Conservation (phyloP, 305 asterid species). For the Solanum hybrid region DNA sequence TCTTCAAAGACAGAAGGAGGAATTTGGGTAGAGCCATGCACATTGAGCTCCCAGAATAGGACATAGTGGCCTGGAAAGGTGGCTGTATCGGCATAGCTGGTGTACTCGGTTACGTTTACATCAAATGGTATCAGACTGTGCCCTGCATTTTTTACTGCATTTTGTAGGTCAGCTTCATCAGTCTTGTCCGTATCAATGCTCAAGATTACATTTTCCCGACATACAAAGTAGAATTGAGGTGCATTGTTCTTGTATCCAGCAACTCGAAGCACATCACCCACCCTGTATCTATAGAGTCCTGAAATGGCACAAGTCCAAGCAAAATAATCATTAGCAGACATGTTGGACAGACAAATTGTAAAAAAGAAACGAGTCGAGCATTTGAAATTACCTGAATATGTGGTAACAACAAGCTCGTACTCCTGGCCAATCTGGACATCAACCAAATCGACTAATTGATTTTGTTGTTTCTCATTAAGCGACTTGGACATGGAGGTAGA, state of each 20-base stretch:
- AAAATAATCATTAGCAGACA: background rate
- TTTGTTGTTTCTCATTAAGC: slow-evolving; percentile 11
- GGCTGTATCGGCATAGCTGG: slow-evolving; percentile 15
- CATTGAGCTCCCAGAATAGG: slow-evolving; percentile 7
- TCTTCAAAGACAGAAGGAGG: slow-evolving; percentile 20
- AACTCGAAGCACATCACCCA: slow-evolving; percentile 21
- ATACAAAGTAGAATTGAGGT: slow-evolving; percentile 15
- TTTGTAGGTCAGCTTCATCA: slow-evolving; percentile 18
- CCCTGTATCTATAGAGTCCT: slow-evolving; percentile 18
- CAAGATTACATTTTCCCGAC: slow-evolving; percentile 12
- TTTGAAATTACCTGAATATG: slow-evolving; percentile 18
- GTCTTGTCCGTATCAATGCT: slow-evolving; percentile 23
- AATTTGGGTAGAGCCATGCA: background rate
- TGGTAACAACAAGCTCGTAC: slow-evolving; percentile 30
- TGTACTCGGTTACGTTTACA: slow-evolving; percentile 7
- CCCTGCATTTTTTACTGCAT: slow-evolving; percentile 9
- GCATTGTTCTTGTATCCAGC: slow-evolving; percentile 15
- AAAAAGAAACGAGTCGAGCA: background rate
- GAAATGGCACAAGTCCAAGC: background rate
- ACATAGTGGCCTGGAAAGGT: slow-evolving; percentile 15
- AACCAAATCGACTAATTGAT: slow-evolving; percentile 21
- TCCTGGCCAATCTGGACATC: slow-evolving; percentile 29
- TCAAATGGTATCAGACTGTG: slow-evolving; percentile 1
- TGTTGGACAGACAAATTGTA: background rate
- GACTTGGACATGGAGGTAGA: background rate